These are phyloP conservation scores for Oryza glaberrima DNA, from an alignment of 176 grass and related monocot species.

Conservation along the genomic window DNA sequence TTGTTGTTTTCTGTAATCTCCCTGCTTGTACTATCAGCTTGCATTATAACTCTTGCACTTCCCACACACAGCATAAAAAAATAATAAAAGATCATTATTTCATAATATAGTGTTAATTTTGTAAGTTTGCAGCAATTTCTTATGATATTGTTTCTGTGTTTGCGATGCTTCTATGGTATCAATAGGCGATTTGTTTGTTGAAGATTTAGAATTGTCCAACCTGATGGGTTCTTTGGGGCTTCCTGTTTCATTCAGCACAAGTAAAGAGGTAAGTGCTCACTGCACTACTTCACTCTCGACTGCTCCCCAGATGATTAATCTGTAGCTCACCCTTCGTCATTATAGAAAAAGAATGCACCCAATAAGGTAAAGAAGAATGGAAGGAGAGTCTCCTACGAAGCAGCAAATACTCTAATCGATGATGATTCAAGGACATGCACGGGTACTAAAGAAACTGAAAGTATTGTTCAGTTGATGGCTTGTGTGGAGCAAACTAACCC, in stretches of 20 bases:
- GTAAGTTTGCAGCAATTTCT: conserved; percentile 10
- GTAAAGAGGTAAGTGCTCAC: conserved; percentile 61
- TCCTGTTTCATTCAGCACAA: conserved; percentile 85
- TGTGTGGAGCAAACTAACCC: conserved; percentile 37
- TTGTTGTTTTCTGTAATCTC: not conserved
- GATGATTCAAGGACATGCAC: conserved; percentile 27
- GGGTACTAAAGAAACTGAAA: conserved; percentile 43
- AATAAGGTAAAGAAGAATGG: conserved; percentile 58
- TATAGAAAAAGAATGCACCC: conserved; percentile 55
- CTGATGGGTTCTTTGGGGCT: conserved; percentile 91
- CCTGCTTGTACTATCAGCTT: conserved; percentile 10
- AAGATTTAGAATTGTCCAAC: conserved; percentile 79
- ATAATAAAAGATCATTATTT: not conserved
- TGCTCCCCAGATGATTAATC: conserved; percentile 4
- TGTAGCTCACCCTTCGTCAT: conserved; percentile 37
- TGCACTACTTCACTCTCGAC: not conserved
- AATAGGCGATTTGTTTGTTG: conserved; percentile 39
- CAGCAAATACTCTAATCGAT: conserved; percentile 34
- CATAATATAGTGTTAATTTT: conserved; percentile 14
- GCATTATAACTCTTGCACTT: not conserved
- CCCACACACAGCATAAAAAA: conserved; percentile 7
- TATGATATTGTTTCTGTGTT: not conserved
- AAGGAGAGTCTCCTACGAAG: conserved; percentile 39
- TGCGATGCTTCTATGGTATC: conserved; percentile 35
- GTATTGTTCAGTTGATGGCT: not conserved